These are phyloP conservation scores for Paraphaeosphaeria minitans DNA, from an alignment of 2,329 filamentous ascomycete genomes.

Conservation along the genomic window DNA sequence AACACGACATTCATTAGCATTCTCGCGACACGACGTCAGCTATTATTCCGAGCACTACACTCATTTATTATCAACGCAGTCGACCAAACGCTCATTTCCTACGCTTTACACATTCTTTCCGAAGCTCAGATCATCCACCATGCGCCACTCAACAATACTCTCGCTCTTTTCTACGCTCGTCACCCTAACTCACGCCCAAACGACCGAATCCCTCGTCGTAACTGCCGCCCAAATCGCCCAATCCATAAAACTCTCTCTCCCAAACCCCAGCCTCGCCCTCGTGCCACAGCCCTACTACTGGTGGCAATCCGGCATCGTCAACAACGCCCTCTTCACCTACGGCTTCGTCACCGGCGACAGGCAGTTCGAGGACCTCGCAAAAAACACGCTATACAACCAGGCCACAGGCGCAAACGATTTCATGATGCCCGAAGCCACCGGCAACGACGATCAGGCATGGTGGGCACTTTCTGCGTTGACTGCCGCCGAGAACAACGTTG, in stretches of 20 bases:
- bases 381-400: constrained; percentile 31
- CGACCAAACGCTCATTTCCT: neutral
- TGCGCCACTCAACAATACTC: constrained; percentile 6
- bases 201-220: constrained; percentile 18
- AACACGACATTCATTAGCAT: neutral
- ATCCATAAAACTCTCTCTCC: constrained; percentile 24
- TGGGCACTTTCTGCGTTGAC: constrained; percentile 71
- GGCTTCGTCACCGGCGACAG: constrained; percentile 48
- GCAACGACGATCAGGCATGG: constrained; percentile 76
- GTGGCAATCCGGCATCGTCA: constrained; percentile 37
- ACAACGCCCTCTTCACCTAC: constrained; percentile 46
- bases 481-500: constrained; percentile 69
- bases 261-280: constrained; percentile 24
- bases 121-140: neutral
- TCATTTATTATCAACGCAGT: neutral
- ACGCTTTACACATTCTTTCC: neutral
- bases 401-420: constrained; percentile 40
- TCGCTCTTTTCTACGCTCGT: constrained; percentile 9
- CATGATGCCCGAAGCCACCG: constrained; percentile 50
- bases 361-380: constrained; percentile 45
- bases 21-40: neutral
- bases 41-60: neutral
- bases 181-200: constrained; percentile 10
- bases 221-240: constrained; percentile 23
- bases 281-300: constrained; percentile 33